Base-by-base conservation (phyloP, 1,284 basidiomycete species). In the Marasmius oreades region DNA sequence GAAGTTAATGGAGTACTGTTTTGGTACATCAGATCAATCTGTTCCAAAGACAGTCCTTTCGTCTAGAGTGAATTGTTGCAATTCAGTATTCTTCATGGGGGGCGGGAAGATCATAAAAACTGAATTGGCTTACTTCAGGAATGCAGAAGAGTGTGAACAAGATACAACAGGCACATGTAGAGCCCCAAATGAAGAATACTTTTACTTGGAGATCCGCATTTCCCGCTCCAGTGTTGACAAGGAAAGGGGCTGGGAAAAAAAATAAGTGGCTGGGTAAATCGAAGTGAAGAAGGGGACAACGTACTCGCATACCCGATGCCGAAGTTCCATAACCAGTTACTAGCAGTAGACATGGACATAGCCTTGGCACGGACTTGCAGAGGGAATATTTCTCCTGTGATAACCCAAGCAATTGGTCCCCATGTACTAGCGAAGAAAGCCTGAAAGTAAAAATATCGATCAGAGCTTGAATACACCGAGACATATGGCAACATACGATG, bases 101-200 rank as follows among this genome's bases (percentile, higher is more conserved):
- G n/a, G n/a, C n/a, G n/a, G n/a, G n/a, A n/a, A n/a, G n/a, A n/a
- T n/a, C n/a, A n/a, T n/a, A n/a, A n/a, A n/a, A n/a, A n/a, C n/a
- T n/a, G n/a, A n/a, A 37, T 14, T 31, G 12, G 61, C 66, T 48
- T 56, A 77, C 76, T 74, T 91, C 88, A 55, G 87, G 87, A 52
- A 93, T 74, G 70, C 82, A 83, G 80, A 92, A 85, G 78, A 86
- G 90, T 16, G 88, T 82, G 77, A 92, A 93, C 65, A 92, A 59
- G 69, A 86, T 71, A 69, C 84, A 86, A 66, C 80, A 78, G 57
- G 78, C 68, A 70, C 88, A 91, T 20, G 84, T 86, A 52, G 84
- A 77, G 55, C 90, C 90, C 59, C 56, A 58, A 12, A 58, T 57
- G 51, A 57, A 60, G 39, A 53, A 51, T 24, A 60, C 52, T 20